Evolutionary conservation across 306 rosid genomes (phyloP), one percentile per base, ranked within the genome.

Genomic region (Sicyos baderoa): DNA sequence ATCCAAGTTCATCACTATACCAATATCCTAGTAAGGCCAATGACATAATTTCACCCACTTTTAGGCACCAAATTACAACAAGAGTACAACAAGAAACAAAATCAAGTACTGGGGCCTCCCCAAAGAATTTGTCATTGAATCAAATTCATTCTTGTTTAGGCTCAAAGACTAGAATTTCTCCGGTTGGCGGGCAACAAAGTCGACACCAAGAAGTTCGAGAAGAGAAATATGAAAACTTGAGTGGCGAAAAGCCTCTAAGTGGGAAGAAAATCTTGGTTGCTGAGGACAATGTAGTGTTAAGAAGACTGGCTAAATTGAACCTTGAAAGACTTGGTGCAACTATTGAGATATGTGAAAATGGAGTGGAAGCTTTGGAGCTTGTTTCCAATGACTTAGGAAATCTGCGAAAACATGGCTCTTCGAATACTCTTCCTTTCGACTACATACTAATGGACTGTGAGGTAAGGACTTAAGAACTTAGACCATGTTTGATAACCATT

Each of bases 391-490:
- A 70, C 71, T 76, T 86, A 32, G 9, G 13, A 32, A 29, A 56
- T 42, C 78, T 51, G 21, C 19, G 52, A 23, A 57, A 76, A 61
- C 58, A 32, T 1, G 79, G 71, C 19, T 54, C 62, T 47, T 63
- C 21, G 47, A 50, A 75, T 23, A 23, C 40, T 60, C 79, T 74
- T 72, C 90, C 96, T 53, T 89, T 79, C 21, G 88, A 89, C 72
- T 89, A 81, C 76, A 82, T 89, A 68, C 66, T 93, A 44, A 89
- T 93, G 97, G 98, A 88, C 37, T 86, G 91, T 49, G 84, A 85
- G 94, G 96, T 88, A 75, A 77, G 25, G 52, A 68, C 2, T 12
- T n/a, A n/a, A n/a, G n/a, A n/a, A n/a, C n/a, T n/a, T n/a, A n/a
- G n/a, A n/a, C n/a, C n/a, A n/a, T n/a, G n/a, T n/a, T n/a, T n/a